phyloP scores from a whole-genome alignment of 768 basidiomycete genomes.

The Psilocybe cubensis region DNA sequence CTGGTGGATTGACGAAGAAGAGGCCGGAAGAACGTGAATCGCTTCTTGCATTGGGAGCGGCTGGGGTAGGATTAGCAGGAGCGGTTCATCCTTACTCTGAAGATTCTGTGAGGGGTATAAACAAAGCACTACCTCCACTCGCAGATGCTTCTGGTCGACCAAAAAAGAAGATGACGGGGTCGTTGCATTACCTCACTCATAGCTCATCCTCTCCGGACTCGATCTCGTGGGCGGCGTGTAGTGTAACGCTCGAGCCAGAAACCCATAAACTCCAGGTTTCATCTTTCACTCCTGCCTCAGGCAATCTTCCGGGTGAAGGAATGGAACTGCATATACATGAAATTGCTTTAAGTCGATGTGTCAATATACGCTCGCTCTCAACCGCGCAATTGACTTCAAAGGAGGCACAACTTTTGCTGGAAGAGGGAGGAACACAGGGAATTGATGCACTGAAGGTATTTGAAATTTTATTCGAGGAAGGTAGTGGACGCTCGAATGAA shows the following conservation, averaged over 20 bases:
- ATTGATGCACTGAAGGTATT: slow-evolving; percentile 56
- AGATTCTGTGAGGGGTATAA: neutral
- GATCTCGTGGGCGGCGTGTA: slow-evolving; percentile 56
- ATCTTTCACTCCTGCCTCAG: slow-evolving; percentile 34
- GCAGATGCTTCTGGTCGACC: neutral
- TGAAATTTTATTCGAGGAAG: slow-evolving; percentile 58
- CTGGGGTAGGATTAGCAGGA: neutral
- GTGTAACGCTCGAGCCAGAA: slow-evolving; percentile 30
- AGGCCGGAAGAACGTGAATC: slow-evolving; percentile 17
- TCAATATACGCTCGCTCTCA: slow-evolving; percentile 66
- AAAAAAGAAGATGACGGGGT: slow-evolving; percentile 31
- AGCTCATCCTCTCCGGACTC: slow-evolving; percentile 11
- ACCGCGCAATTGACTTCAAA: slow-evolving; percentile 42
- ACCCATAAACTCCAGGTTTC: slow-evolving; percentile 47
- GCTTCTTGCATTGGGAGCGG: neutral
- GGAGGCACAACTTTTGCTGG: slow-evolving; percentile 44
- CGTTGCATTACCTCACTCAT: slow-evolving; percentile 53
- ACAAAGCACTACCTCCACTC: neutral
- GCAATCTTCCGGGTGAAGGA: slow-evolving; percentile 13
- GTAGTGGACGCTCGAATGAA: slow-evolving; percentile 47
- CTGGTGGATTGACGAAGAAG: slow-evolving; percentile 25
- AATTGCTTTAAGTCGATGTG: slow-evolving; percentile 54
- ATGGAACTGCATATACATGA: slow-evolving; percentile 42
- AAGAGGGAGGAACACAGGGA: slow-evolving; percentile 21
- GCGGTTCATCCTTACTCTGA: neutral